Evolutionary conservation across 805 yeast genomes (phyloP), one percentile per base, ranked within the genome.

Genomic region (Sungouiozyma ichnusensis): DNA sequence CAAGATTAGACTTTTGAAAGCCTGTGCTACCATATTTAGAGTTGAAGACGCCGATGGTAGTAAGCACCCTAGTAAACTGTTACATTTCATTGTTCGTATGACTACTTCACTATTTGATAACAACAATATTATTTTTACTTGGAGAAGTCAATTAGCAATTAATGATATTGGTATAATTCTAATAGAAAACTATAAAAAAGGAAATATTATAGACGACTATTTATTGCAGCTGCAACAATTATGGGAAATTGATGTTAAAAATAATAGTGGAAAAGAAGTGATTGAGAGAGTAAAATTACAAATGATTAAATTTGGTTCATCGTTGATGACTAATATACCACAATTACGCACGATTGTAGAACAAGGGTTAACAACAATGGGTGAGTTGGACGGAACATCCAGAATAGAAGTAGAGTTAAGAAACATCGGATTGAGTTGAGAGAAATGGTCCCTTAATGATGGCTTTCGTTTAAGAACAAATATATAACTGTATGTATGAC

Each of bases 221-320:
- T 32, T 3, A 18, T 19, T 2, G 24, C 54, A 3, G 39, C 50
- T 27, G 39, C 43, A 9, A 36, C 40, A 13, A 33, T 52, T 16
- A 16, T 31, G 16, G 38, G 41, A 8, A 36, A 47, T 17, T 3
- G 48, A 56, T 46, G 54, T 52, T 24, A 37, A 43, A 4, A 46
- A 49, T n/a, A 69, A 72, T 49, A 56, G 67, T n/a, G 47, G 48
- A 3, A 49, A 55, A 11, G 66, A 66, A 27, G 66, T 68, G 19
- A 71, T 74, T 44, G 90, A 82, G 52, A 74, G 71, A 45, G 84
- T 80, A 3, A 69, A 79, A 42, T 57, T 81, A 16, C 76, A 75
- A 20, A 60, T 70, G 37, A 62, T 68, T 2, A 58, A 65, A 29
- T 59, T 66, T n/a, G 74, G 65, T 1, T 53, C 52, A 3, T 19